A percentile compares a stretch with the other conserved stretches of the same genome.
These are phyloP conservation scores for Fusarium sp. DNA, from an alignment of 2,329 filamentous ascomycete species.

Conservation along the genomic window DNA sequence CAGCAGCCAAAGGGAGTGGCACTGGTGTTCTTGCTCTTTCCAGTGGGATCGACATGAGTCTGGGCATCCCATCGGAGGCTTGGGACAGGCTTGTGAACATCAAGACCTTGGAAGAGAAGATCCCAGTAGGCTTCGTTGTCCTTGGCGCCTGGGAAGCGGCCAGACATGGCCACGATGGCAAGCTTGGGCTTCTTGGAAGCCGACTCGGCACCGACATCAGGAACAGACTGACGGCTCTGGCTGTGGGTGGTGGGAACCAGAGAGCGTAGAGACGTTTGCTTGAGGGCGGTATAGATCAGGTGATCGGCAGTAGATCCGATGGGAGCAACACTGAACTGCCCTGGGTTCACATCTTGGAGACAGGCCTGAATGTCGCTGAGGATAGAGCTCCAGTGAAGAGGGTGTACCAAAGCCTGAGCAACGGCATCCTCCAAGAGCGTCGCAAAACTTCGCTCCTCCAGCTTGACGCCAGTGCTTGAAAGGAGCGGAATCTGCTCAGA, in stretches of 20 bases:
- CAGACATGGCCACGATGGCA: conserved; percentile 75
- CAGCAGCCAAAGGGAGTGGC: conserved; percentile 53
- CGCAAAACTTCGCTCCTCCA: conserved; percentile 25
- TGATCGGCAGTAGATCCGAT: conserved; percentile 32
- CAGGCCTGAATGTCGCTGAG: conserved; percentile 14
- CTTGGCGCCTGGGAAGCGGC: conserved; percentile 71
- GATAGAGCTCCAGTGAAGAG: conserved; percentile 30
- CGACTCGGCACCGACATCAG: accelerated
- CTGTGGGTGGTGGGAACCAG: background rate
- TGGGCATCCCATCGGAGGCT: conserved; percentile 37
- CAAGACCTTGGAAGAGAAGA: conserved; percentile 71
- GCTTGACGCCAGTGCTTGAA: conserved; percentile 7
- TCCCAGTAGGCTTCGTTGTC: conserved; percentile 73
- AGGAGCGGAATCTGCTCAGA: conserved; percentile 19
- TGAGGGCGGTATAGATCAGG: conserved; percentile 36
- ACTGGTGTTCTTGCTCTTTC: conserved; percentile 72
- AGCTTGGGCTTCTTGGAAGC: conserved; percentile 29
- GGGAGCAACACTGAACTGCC: conserved; percentile 14
- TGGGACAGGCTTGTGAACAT: conserved; percentile 69
- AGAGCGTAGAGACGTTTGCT: conserved; percentile 23
- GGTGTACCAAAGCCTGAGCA: conserved; percentile 17
- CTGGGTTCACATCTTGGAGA: background rate
- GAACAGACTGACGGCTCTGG: accelerated
- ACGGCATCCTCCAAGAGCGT: conserved; percentile 29
- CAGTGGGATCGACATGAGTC: conserved; percentile 62